Evolutionary conservation across 2,329 filamentous ascomycete species (phyloP).

Genomic region (Fusarium sp.): DNA sequence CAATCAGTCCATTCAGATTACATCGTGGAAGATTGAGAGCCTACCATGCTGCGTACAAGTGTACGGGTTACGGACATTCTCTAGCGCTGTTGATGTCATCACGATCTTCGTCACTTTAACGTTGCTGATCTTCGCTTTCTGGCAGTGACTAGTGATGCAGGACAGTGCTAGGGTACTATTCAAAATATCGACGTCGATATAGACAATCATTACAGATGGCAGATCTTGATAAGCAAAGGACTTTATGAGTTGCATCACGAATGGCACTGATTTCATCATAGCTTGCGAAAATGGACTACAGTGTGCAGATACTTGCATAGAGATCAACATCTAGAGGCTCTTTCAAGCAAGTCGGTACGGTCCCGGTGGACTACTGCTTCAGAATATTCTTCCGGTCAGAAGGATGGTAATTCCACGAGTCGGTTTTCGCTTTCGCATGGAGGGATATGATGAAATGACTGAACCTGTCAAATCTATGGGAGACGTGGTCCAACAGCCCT

Average conservation of each 20-base stretch:
- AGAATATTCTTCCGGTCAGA: background rate
- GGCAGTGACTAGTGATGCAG: background rate
- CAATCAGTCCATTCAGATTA: background rate
- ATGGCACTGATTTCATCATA: constrained; percentile 12
- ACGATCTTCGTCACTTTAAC: background rate
- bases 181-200: background rate
- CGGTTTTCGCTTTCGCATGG: constrained; percentile 10
- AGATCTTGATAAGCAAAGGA: constrained; percentile 7
- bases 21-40: background rate
- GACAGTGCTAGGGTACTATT: background rate
- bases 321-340: constrained; percentile 16
- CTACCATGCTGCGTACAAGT: background rate
- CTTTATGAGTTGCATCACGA: constrained; percentile 28
- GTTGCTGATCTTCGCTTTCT: background rate
- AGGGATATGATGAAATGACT: background rate
- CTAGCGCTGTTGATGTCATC: background rate
- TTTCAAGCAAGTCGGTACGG: constrained; percentile 15
- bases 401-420: constrained; percentile 18
- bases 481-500: constrained; percentile 20
- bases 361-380: constrained; percentile 6
- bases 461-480: background rate
- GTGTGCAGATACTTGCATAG: background rate
- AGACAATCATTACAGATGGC: background rate
- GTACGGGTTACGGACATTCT: background rate
- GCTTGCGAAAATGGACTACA: background rate